Percentiles rank a stretch among this genome's conserved stretches.
phyloP scores from a whole-genome alignment of 306 rosid genomes.

The Acacia confusa region DNA sequence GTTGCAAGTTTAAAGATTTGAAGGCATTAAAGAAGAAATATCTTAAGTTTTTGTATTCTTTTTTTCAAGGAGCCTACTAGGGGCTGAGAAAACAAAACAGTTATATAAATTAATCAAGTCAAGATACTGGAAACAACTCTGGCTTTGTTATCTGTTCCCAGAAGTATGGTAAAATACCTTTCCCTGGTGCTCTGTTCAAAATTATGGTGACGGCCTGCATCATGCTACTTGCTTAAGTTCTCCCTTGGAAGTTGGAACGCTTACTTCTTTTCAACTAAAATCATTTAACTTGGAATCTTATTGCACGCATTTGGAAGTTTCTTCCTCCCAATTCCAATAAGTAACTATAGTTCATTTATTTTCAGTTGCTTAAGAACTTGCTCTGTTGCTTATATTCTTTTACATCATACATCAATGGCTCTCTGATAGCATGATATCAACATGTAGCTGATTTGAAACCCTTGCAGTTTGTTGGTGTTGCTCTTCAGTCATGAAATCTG shows the following conservation, averaged over 20 bases:
- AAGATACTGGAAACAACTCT: constrained; percentile 13
- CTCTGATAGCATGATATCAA: constrained; percentile 7
- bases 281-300: not conserved
- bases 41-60: not conserved
- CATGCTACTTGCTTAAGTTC: not conserved
- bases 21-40: not conserved
- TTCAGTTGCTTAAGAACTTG: constrained; percentile 13
- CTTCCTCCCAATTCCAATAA: not conserved
- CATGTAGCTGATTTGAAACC: not conserved
- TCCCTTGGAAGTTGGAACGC: not conserved
- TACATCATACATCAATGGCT: not conserved
- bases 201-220: not conserved
- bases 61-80: not conserved
- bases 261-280: not conserved
- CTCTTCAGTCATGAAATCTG: constrained; percentile 18
- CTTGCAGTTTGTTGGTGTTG: constrained; percentile 9
- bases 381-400: not conserved
- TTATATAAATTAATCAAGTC: not conserved
- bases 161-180: not conserved
- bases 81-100: constrained; percentile 6
- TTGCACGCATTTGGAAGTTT: constrained; percentile 17
- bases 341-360: constrained; percentile 1
- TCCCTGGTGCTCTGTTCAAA: constrained; percentile 4
- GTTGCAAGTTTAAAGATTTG: not conserved
- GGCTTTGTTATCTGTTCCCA: not conserved